These are phyloP conservation scores for Apiospora koreana DNA, from an alignment of 2,329 filamentous ascomycete species.

Conservation along the genomic window DNA sequence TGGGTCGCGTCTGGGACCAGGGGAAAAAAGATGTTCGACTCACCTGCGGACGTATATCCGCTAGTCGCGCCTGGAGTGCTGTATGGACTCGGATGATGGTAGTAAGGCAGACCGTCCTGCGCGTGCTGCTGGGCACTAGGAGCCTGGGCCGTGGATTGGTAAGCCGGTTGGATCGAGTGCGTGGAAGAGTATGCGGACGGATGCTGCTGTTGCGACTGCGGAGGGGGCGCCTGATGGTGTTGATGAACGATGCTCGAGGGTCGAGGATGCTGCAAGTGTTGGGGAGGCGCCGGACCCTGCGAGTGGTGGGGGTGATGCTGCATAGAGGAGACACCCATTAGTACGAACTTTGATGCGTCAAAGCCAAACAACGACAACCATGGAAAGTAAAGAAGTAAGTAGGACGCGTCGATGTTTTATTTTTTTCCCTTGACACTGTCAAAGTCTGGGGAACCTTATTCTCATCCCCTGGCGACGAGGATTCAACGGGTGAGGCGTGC, in stretches of 20 bases:
- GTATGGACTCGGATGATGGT: conserved; percentile 79
- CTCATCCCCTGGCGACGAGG: conserved; percentile 48
- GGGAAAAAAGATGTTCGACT: conserved; percentile 37
- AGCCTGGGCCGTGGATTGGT: conserved; percentile 66
- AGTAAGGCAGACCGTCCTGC: conserved; percentile 70
- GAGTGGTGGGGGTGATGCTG: conserved; percentile 77
- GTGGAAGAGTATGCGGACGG: conserved; percentile 68
- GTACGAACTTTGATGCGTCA: conserved; percentile 38
- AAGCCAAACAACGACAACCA: conserved; percentile 37
- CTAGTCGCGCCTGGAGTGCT: conserved; percentile 78
- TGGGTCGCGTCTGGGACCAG: neutral
- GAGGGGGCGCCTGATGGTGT: conserved; percentile 69
- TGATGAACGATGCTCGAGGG: conserved; percentile 74
- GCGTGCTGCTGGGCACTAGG: conserved; percentile 63
- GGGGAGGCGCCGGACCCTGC: conserved; percentile 68
- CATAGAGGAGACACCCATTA: conserved; percentile 63
- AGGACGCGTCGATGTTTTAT: conserved; percentile 53
- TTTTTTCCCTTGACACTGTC: conserved; percentile 43
- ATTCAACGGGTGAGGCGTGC: conserved; percentile 33
- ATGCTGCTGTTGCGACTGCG: conserved; percentile 56
- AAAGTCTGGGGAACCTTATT: conserved; percentile 43
- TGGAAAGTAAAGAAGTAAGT: conserved; percentile 42
- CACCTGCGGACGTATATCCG: conserved; percentile 86
- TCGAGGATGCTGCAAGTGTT: conserved; percentile 70
- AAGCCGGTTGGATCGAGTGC: conserved; percentile 66